A percentile compares a stretch with the other conserved stretches of the same genome.
These are phyloP conservation scores for Coniferiporia weirii DNA, from an alignment of 1,284 basidiomycete species.

Conservation along the genomic window DNA sequence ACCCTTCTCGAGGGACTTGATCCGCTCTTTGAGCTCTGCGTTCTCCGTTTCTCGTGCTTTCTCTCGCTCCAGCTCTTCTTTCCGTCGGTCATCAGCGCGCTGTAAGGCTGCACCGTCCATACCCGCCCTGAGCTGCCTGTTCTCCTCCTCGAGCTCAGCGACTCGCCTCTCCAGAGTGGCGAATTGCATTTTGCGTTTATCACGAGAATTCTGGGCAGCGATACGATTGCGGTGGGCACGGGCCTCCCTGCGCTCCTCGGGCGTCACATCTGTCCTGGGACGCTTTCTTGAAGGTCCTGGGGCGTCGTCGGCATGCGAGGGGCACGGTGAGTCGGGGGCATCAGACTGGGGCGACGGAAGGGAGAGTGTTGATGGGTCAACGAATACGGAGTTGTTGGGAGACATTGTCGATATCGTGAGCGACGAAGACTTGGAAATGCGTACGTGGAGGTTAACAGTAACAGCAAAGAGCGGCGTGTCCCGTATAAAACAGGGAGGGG, in stretches of 20 bases:
- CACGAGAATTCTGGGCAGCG: slow-evolving; percentile 79
- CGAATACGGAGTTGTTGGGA: slow-evolving; percentile 25
- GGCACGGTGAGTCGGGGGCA: slow-evolving; percentile 25
- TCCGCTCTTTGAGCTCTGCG: slow-evolving; percentile 65
- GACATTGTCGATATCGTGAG: slow-evolving; percentile 11
- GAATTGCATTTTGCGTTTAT: slow-evolving; percentile 75
- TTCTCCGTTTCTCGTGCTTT: slow-evolving; percentile 62
- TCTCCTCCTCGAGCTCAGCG: slow-evolving; percentile 42
- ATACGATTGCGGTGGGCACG: slow-evolving; percentile 75
- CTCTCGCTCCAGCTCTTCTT: slow-evolving; percentile 38
- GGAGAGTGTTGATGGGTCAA: slow-evolving; percentile 37
- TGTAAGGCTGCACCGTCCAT: slow-evolving; percentile 29
- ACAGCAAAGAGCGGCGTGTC: slow-evolving; percentile 8
- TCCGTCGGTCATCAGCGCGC: slow-evolving; percentile 24
- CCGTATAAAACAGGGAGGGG: not conserved
- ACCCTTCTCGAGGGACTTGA: slow-evolving; percentile 69
- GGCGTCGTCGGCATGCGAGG: slow-evolving; percentile 22
- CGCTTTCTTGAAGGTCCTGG: slow-evolving; percentile 61
- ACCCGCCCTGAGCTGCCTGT: slow-evolving; percentile 37
- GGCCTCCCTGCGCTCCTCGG: slow-evolving; percentile 77
- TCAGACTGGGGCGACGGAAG: slow-evolving; percentile 31
- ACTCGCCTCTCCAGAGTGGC: slow-evolving; percentile 40
- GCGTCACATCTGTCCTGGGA: slow-evolving; percentile 49
- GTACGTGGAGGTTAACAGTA: slow-evolving; percentile 6
- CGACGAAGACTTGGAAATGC: not conserved